Percentiles rank a stretch among this genome's conserved stretches.
Evolutionary conservation across 768 basidiomycete species (phyloP).

Genomic region (Amanita molliuscula): DNA sequence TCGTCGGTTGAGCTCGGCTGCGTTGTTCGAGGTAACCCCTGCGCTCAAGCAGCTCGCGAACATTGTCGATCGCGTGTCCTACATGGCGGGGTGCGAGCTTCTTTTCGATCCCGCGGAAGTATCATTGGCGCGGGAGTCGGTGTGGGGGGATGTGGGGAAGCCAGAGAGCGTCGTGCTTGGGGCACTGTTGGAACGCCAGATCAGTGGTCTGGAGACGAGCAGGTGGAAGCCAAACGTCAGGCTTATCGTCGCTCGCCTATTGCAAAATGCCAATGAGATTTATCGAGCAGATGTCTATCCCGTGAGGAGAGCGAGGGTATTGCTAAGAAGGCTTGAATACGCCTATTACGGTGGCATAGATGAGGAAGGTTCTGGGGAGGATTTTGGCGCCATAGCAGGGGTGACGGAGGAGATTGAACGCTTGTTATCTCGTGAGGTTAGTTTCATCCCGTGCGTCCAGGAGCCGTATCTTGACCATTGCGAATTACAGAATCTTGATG

Average conservation of each 20-base stretch:
- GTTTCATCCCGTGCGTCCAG: constrained; percentile 8
- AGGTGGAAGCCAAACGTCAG: constrained; percentile 49
- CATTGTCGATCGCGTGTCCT: constrained; percentile 58
- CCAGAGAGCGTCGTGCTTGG: constrained; percentile 30
- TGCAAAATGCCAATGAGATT: constrained; percentile 37
- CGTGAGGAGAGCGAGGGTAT: constrained; percentile 45
- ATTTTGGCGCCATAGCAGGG: constrained; percentile 21
- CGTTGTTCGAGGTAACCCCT: constrained; percentile 30
- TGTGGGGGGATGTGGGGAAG: constrained; percentile 2
- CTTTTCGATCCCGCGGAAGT: constrained; percentile 39
- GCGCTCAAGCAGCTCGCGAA: constrained; percentile 43
- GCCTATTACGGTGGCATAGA: constrained; percentile 24
- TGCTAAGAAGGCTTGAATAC: constrained; percentile 46
- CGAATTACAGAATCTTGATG: constrained; percentile 20
- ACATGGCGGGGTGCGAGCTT: constrained; percentile 58
- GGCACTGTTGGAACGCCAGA: constrained; percentile 51
- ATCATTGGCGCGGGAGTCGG: constrained; percentile 24
- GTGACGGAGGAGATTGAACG: constrained; percentile 31
- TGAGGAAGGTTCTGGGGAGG: constrained; percentile 16
- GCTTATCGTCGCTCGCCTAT: constrained; percentile 26
- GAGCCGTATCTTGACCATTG: neutral
- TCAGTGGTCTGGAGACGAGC: constrained; percentile 41
- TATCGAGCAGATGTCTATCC: constrained; percentile 43
- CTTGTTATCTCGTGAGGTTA: constrained; percentile 33
- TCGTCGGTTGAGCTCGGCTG: constrained; percentile 15